phyloP scores from a whole-genome alignment of 805 yeast species.

The Saturnispora quitensis region DNA sequence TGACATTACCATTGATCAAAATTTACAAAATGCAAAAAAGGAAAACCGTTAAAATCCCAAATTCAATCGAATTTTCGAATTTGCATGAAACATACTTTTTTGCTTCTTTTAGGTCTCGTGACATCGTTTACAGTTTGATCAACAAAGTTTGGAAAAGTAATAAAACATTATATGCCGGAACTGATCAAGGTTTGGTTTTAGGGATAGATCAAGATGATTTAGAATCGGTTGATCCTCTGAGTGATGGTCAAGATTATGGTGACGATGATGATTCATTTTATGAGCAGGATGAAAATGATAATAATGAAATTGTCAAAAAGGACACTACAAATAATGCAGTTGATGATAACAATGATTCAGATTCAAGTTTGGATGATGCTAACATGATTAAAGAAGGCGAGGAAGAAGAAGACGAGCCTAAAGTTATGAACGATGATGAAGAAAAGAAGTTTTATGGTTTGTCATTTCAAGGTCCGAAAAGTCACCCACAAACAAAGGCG shows the following conservation, averaged over 20 bases:
- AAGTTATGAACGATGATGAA: slow-evolving; percentile 14
- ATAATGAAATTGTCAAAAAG: slow-evolving; percentile 15
- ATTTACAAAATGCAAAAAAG: slow-evolving; percentile 56
- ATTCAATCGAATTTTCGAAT: slow-evolving; percentile 56
- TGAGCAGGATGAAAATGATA: slow-evolving; percentile 19
- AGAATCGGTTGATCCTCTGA: slow-evolving; percentile 2
- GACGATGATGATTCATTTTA: slow-evolving; percentile 21
- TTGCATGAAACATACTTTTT: slow-evolving; percentile 53
- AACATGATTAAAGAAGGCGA: slow-evolving; percentile 26
- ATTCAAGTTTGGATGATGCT: slow-evolving; percentile 24
- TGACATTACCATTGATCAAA: slow-evolving; percentile 49
- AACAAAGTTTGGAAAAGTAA: slow-evolving; percentile 52
- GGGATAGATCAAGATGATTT: slow-evolving; percentile 15
- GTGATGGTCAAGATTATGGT: slow-evolving; percentile 18
- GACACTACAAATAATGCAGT: neutral
- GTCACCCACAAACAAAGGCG: slow-evolving; percentile 29
- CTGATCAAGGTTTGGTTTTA: slow-evolving; percentile 5
- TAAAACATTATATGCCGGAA: slow-evolving; percentile 19
- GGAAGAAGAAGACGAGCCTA: slow-evolving; percentile 8
- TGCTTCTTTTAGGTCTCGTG: slow-evolving; percentile 59
- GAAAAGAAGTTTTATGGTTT: slow-evolving; percentile 30
- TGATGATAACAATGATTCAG: slow-evolving; percentile 16
- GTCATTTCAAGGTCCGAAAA: slow-evolving; percentile 31
- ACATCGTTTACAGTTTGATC: slow-evolving; percentile 41
- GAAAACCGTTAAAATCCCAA: slow-evolving; percentile 59